Evolutionary conservation across 371 early-diverging fungal genomes (phyloP).

Genomic region (Chytridium lagenaria): DNA sequence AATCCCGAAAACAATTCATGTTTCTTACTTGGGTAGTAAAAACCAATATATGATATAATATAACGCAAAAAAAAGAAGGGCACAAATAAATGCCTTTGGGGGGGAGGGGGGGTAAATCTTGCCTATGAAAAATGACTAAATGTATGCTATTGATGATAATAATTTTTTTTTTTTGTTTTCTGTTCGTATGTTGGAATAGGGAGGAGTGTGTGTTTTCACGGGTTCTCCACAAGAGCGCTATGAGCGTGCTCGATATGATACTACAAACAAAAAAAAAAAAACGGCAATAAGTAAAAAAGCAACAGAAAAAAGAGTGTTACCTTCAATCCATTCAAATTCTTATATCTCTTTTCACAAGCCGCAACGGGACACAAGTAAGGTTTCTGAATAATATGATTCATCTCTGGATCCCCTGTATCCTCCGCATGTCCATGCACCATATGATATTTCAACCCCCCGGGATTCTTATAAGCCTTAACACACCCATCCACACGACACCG

Average conservation of each 20-base stretch:
- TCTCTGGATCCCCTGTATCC: constrained; percentile 19
- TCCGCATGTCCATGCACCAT: constrained; percentile 42
- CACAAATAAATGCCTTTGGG: too few relatives aligned
- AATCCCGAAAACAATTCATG: too few relatives aligned
- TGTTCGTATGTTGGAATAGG: too few relatives aligned
- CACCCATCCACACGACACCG: constrained; percentile 44
- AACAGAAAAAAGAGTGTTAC: constrained; percentile 7
- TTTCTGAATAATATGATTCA: constrained; percentile 51
- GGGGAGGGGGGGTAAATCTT: too few relatives aligned
- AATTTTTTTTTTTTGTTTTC: too few relatives aligned
- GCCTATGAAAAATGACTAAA: too few relatives aligned
- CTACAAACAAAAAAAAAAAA: constrained; percentile 23
- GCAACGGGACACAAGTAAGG: constrained; percentile 45
- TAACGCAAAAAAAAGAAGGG: too few relatives aligned
- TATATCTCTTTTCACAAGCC: constrained; percentile 69
- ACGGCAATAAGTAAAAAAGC: constrained; percentile 2
- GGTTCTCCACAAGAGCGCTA: constrained; percentile 22
- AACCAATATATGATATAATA: too few relatives aligned
- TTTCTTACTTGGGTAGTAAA: too few relatives aligned
- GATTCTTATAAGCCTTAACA: constrained; percentile 56
- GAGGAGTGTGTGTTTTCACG: too few relatives aligned
- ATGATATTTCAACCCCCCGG: constrained; percentile 60
- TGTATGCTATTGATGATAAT: too few relatives aligned
- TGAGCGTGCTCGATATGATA: constrained; percentile 42
- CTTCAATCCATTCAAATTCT: constrained; percentile 93